These are phyloP conservation scores for Ascochyta rabiei DNA, from an alignment of 2,329 filamentous ascomycete species.

Conservation along the genomic window DNA sequence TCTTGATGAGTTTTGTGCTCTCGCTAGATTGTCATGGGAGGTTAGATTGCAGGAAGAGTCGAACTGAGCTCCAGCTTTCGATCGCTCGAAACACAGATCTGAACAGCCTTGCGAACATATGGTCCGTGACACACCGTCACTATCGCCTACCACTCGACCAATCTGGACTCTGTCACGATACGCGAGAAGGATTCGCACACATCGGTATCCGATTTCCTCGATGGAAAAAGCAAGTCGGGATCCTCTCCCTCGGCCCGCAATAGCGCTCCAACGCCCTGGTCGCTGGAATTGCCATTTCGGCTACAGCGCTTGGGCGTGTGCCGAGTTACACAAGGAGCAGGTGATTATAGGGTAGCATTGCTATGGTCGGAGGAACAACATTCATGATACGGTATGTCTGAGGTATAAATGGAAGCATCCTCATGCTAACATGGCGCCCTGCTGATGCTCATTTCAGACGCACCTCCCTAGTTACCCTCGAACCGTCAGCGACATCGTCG, in stretches of 20 bases:
- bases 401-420: background rate
- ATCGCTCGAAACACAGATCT: background rate
- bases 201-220: background rate
- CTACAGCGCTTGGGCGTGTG: slow-evolving; percentile 7
- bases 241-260: slow-evolving; percentile 7
- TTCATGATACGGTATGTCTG: background rate
- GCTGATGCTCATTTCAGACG: background rate
- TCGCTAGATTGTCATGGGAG: background rate
- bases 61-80: background rate
- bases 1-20: background rate
- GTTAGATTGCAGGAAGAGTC: background rate
- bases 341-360: slow-evolving; percentile 9
- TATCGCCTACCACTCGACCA: background rate
- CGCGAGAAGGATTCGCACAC: background rate
- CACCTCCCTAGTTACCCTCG: background rate
- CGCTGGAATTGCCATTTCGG: slow-evolving; percentile 13
- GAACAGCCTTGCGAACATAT: slow-evolving; percentile 1
- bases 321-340: slow-evolving; percentile 7
- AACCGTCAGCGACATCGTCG: slow-evolving; percentile 7
- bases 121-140: background rate
- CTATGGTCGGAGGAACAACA: background rate
- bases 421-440: background rate
- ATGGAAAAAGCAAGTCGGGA: background rate
- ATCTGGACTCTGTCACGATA: background rate
- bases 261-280: slow-evolving; percentile 13